A percentile compares a stretch with the other conserved stretches of the same genome.
These are phyloP conservation scores for Leptoxyphium fumago DNA, from an alignment of 2,329 filamentous ascomycete species.

Conservation along the genomic window DNA sequence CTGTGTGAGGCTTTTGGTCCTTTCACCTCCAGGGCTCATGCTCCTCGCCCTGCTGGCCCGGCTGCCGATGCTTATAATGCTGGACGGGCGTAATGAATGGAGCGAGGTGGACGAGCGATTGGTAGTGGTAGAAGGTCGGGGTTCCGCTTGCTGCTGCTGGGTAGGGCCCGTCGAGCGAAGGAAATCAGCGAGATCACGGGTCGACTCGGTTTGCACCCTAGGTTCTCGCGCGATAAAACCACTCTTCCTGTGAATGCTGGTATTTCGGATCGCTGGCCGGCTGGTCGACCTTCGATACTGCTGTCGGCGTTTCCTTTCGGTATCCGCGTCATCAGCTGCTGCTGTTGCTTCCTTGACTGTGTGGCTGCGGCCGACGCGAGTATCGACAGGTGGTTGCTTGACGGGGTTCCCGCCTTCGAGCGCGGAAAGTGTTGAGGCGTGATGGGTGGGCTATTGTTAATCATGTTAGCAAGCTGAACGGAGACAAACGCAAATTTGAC, in stretches of 20 bases:
- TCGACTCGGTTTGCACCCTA: conserved; percentile 53
- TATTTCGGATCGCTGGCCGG: conserved; percentile 18
- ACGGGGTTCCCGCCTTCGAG: conserved; percentile 1
- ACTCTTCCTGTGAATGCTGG: conserved; percentile 15
- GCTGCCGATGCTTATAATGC: conserved; percentile 6
- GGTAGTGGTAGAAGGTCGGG: conserved; percentile 8
- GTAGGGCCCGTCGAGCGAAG: conserved; percentile 68
- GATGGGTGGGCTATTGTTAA: neutral
- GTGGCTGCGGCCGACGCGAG: conserved; percentile 9
- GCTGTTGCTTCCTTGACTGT: conserved; percentile 9
- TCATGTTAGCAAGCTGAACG: neutral
- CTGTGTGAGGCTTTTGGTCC: conserved; percentile 6
- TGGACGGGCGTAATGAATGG: conserved; percentile 8
- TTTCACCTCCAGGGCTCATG: conserved; percentile 2
- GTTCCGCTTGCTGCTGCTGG: conserved; percentile 10
- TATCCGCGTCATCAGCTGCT: neutral
- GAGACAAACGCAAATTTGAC: too few relatives aligned
- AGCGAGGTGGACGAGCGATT: conserved; percentile 14
- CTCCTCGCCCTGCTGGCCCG: conserved; percentile 4
- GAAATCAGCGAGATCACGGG: conserved; percentile 76
- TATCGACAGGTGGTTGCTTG: conserved; percentile 6
- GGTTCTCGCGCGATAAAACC: conserved; percentile 51
- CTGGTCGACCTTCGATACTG: conserved; percentile 16
- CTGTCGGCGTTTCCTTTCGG: conserved; percentile 1
- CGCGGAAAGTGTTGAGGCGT: neutral